phyloP scores from a whole-genome alignment of 2,329 filamentous ascomycete genomes.

The Fusarium sublunatum region DNA sequence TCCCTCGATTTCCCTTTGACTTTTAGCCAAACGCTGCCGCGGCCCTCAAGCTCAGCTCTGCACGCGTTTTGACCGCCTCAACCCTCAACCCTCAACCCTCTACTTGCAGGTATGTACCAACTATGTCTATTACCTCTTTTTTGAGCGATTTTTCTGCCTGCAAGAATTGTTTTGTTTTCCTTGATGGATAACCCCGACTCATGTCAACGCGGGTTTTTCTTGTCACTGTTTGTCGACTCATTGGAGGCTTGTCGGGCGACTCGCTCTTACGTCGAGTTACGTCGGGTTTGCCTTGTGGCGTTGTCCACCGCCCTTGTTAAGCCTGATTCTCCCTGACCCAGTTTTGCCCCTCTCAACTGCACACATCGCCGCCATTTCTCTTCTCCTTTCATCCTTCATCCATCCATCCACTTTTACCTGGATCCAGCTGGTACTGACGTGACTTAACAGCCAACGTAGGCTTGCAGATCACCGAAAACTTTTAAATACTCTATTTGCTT shows the following conservation, averaged over 20 bases:
- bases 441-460: constrained; percentile 32
- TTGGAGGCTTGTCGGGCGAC: constrained; percentile 21
- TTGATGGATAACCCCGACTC: constrained; percentile 9
- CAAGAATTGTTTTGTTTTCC: background rate
- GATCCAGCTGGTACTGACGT: constrained; percentile 35
- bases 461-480: constrained; percentile 38
- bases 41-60: constrained; percentile 21
- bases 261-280: constrained; percentile 35
- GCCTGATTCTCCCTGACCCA: constrained; percentile 41
- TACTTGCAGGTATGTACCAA: constrained; percentile 41
- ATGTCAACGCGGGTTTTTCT: constrained; percentile 22
- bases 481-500: constrained; percentile 23
- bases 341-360: constrained; percentile 44
- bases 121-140: background rate
- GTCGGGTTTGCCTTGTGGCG: constrained; percentile 47
- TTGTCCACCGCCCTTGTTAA: constrained; percentile 42
- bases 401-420: constrained; percentile 21
- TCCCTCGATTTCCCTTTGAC: constrained; percentile 5
- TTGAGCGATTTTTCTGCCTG: background rate
- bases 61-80: constrained; percentile 46
- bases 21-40: constrained; percentile 25
- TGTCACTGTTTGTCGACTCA: background rate
- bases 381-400: constrained; percentile 22
- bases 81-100: constrained; percentile 20
- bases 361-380: constrained; percentile 30